phyloP scores from a whole-genome alignment of 2,329 filamentous ascomycete species.

The Hypomyces perniciosus region DNA sequence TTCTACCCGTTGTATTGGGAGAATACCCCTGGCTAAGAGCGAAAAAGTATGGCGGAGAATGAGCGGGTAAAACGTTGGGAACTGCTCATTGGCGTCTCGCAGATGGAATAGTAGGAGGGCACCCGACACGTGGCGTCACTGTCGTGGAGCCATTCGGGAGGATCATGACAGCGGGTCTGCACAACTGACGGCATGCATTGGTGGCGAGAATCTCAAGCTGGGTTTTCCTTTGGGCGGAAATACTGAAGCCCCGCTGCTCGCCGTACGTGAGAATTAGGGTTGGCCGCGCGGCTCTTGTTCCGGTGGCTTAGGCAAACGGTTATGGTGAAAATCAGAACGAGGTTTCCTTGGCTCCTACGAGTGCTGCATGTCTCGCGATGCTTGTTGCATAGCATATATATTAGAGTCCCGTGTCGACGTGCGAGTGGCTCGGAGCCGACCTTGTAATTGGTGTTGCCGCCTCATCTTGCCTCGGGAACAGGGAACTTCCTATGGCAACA shows the following conservation, averaged over 20 bases:
- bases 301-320: background rate
- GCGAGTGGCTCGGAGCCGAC: conserved; percentile 6
- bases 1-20: background rate
- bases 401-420: conserved; percentile 8
- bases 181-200: background rate
- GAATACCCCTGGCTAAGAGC: background rate
- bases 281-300: background rate
- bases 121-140: conserved; percentile 1
- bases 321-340: background rate
- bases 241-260: background rate
- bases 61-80: background rate
- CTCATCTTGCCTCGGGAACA: conserved; percentile 8
- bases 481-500: conserved; percentile 1
- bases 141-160: conserved; percentile 2
- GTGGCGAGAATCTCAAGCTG: background rate
- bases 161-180: background rate
- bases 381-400: conserved; percentile 5
- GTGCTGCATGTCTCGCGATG: background rate
- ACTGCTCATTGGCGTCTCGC: background rate
- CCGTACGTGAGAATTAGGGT: background rate
- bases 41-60: background rate
- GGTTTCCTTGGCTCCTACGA: background rate
- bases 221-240: background rate
- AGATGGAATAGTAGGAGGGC: background rate
- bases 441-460: conserved; percentile 1